A percentile compares a stretch with the other conserved stretches of the same genome.
These are phyloP conservation scores for Hibiscus trionum DNA, from an alignment of 345 rosid genomes.

Conservation along the genomic window DNA sequence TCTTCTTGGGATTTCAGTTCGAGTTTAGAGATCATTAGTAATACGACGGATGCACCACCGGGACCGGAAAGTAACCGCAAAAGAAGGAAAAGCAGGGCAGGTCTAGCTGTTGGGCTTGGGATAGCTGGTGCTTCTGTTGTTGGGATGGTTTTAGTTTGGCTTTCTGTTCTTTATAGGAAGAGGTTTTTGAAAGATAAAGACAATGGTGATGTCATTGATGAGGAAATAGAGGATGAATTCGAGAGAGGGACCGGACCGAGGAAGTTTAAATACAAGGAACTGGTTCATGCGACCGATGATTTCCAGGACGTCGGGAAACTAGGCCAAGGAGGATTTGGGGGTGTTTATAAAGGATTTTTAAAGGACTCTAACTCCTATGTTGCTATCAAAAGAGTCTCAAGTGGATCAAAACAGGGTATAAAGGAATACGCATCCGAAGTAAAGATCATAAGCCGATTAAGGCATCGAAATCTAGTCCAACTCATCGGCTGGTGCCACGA, in stretches of 20 bases:
- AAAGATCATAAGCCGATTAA: conserved; percentile 16
- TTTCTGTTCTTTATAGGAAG: neutral
- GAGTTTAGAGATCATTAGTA: conserved; percentile 13
- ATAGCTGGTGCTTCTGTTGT: neutral
- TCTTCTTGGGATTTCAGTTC: conserved; percentile 32
- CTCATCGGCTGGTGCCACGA: conserved; percentile 46
- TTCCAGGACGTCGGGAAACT: neutral
- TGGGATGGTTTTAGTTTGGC: neutral
- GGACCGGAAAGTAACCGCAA: neutral
- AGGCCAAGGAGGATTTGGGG: conserved; percentile 22
- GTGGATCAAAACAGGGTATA: conserved; percentile 10
- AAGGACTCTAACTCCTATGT: neutral
- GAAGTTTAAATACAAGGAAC: conserved; percentile 2
- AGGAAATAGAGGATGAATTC: neutral
- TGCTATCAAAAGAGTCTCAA: conserved; percentile 16
- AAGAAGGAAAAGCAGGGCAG: neutral
- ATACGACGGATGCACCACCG: neutral
- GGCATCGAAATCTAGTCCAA: conserved; percentile 39
- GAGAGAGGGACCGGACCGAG: neutral
- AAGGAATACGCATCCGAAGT: conserved; percentile 21
- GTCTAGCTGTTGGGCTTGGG: neutral
- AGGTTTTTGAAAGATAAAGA: neutral
- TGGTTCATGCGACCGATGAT: neutral
- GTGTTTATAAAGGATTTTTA: conserved; percentile 18
- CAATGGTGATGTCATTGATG: neutral